Conservation (phyloP, 2,329 filamentous ascomycete genomes). For the Tolypocladium ovalisporum region DNA sequence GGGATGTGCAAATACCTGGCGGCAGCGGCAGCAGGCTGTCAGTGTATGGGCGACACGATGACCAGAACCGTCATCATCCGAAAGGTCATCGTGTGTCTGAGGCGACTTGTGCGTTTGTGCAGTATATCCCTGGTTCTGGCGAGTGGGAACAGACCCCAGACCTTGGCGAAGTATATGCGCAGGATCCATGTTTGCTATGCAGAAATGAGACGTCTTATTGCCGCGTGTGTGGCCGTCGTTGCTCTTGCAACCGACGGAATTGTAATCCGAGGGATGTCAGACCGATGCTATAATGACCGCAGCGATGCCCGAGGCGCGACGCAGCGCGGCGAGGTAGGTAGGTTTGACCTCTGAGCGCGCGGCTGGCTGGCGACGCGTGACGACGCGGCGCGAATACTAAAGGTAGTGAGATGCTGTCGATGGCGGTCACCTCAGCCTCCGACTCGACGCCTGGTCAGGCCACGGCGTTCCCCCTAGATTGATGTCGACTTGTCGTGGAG, state of each 20-base stretch:
- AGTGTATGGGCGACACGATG: constrained; percentile 66
- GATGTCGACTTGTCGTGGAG: not conserved
- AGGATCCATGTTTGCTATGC: constrained; percentile 40
- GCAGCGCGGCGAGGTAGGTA: not conserved
- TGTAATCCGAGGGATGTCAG: not conserved
- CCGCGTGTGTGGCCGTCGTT: not conserved
- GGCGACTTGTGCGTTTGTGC: constrained; percentile 18
- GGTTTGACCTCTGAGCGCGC: not conserved
- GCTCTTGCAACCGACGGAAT: no score
- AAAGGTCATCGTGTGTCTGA: constrained; percentile 27
- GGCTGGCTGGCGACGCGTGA: not conserved
- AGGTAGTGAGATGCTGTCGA: not conserved
- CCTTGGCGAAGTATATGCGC: constrained; percentile 49
- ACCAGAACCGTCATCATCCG: constrained; percentile 38
- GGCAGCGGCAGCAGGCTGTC: constrained; percentile 70
- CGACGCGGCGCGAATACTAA: not conserved
- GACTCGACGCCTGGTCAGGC: not conserved
- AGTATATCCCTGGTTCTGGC: constrained; percentile 21
- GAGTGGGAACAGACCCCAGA: constrained; percentile 32
- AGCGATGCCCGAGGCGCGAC: no score
- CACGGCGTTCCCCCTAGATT: not conserved
- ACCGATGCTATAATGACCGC: not conserved
- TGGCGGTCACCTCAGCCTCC: not conserved
- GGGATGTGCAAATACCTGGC: constrained; percentile 43
- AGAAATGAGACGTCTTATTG: not conserved